Evolutionary conservation across 129 eudicot genomes (phyloP), one percentile per base, ranked within the genome.

Genomic region (Ambrosia trifida): DNA sequence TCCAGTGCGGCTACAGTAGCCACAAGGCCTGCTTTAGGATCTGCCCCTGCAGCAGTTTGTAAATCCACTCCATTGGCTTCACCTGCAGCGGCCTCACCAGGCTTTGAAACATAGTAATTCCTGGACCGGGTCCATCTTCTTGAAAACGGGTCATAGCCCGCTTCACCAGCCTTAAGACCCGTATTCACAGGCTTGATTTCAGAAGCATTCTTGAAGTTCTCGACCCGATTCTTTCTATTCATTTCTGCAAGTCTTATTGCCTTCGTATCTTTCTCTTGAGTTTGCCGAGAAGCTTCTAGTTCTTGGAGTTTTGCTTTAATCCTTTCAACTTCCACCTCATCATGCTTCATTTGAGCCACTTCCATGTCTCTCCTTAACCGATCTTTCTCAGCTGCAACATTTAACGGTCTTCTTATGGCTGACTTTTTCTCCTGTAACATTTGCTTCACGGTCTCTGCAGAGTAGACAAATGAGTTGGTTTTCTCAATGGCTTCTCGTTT

Each of bases 91-190:
- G 32, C 85, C 65, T 76, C 88, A n/a, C 71, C 78, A 10, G 79
- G 69, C 64, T 84, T 85, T 5, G 90, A 66, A 41, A 83, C 84
- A 75, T 92, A 93, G 72, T 93, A 93, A 70, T 93, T 93, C 78
- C 86, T 85, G 0, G 96, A 89, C 76, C 98, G 86, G 1, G 98
- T 93, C 98, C 98, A 93, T 70, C 98, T 83, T 64, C 98, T 89
- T 12, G 98, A 93, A 72, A 93, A 93, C n/a, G 98, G 98, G 77
- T 93, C 98, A 58, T 93, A 93, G 57, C 98, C 98, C 3, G 95
- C 96, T 72, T 93, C 95, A 65, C 98, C 98, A 35, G 94, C 95
- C 70, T 89, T 93, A 58, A 89, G 74, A 66, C 84, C 75, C 3
- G 72, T 24, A 43, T 57, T 81, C 41, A 77, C 78, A 0, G 96